phyloP scores from a whole-genome alignment of 202 grass and related monocot species.

The Sporobolus alterniflorus region DNA sequence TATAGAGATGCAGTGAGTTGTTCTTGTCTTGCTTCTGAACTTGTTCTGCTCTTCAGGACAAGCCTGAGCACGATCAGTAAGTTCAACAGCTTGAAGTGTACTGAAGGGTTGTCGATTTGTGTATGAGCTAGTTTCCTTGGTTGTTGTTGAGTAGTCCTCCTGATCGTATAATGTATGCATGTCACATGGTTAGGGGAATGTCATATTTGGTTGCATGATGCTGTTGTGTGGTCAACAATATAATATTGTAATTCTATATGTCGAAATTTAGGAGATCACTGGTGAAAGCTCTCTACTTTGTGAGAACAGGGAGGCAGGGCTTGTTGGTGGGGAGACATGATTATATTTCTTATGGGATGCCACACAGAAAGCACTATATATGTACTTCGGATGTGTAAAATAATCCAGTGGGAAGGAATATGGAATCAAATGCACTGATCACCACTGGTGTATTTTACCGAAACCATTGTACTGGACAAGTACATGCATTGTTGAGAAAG shows the following conservation, averaged over 20 bases:
- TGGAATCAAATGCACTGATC: conserved; percentile 48
- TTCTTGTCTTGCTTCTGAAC: conserved; percentile 35
- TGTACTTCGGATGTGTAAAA: conserved; percentile 23
- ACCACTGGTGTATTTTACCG: conserved; percentile 19
- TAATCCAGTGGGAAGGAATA: conserved; percentile 42
- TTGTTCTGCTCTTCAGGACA: conserved; percentile 22
- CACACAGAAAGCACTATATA: conserved; percentile 19
- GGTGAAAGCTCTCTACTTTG: not conserved
- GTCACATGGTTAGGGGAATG: conserved; percentile 54
- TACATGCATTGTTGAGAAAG: conserved; percentile 18
- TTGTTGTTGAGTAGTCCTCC: conserved; percentile 32
- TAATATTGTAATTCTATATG: not conserved
- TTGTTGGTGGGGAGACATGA: no score
- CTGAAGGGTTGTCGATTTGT: conserved; percentile 22
- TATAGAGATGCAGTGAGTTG: conserved; percentile 20
- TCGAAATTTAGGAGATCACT: conserved; percentile 6
- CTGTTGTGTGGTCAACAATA: conserved; percentile 4
- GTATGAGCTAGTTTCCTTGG: conserved; percentile 6
- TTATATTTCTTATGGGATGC: not conserved
- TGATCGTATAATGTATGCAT: conserved; percentile 25
- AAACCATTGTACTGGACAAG: conserved; percentile 13
- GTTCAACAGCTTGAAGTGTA: conserved; percentile 25
- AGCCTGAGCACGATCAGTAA: not conserved
- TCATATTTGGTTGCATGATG: conserved; percentile 34
- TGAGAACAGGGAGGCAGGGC: no score